A percentile compares a stretch with the other conserved stretches of the same genome.
These are phyloP conservation scores for Toxicodendron radicans DNA, from an alignment of 345 rosid genomes.

Conservation along the genomic window DNA sequence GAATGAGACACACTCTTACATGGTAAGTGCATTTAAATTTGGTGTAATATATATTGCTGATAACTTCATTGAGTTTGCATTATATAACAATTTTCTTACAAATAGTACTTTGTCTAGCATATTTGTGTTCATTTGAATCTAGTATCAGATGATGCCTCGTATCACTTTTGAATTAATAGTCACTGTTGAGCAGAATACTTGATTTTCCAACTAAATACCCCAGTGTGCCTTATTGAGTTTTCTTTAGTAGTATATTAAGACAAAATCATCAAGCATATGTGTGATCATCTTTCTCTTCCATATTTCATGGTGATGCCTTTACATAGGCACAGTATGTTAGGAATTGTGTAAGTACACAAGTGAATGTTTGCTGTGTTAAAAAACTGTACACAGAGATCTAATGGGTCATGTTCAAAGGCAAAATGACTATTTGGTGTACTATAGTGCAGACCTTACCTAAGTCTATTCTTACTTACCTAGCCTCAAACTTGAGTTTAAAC, in stretches of 20 bases:
- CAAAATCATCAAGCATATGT: background rate
- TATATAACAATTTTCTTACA: too few species aligned
- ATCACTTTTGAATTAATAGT: background rate
- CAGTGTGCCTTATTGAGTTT: background rate
- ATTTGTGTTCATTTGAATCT: too few species aligned
- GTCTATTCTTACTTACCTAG: background rate
- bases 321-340: background rate
- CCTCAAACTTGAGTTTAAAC: background rate
- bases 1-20: conserved; percentile 36
- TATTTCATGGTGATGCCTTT: background rate
- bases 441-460: background rate
- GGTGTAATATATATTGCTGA: too few species aligned
- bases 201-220: background rate
- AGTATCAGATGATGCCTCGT: background rate
- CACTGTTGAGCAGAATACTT: background rate
- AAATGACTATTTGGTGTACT: too few species aligned
- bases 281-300: background rate
- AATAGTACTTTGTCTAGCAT: too few species aligned
- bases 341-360: background rate
- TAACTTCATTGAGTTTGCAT: too few species aligned
- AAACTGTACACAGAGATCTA: background rate
- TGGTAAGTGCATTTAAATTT: conserved; percentile 40
- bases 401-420: too few species aligned
- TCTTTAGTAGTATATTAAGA: background rate
- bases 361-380: background rate